A percentile compares a stretch with the other conserved stretches of the same genome.
These are phyloP conservation scores for Tulasnella sp. DNA, from an alignment of 768 basidiomycete genomes.

Conservation along the genomic window DNA sequence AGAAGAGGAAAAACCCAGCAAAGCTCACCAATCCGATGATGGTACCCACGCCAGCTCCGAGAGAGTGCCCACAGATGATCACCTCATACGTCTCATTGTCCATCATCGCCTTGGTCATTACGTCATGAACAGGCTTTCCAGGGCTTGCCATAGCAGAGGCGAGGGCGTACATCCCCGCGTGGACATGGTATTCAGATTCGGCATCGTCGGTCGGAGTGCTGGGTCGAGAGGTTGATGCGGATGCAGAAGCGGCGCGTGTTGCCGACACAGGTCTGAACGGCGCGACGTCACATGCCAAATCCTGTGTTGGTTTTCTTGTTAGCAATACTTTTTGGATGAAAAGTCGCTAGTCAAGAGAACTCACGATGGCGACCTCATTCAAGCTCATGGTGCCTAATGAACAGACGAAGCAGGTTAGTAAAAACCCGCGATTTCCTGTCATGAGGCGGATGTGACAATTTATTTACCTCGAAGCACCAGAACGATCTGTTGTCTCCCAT, in stretches of 20 bases:
- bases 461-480: slow-evolving; percentile 54
- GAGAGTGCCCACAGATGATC: slow-evolving; percentile 70
- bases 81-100: slow-evolving; percentile 64
- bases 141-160: slow-evolving; percentile 65
- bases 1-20: not conserved
- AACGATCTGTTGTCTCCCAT: slow-evolving; percentile 59
- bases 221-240: slow-evolving; percentile 35
- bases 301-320: slow-evolving; percentile 23
- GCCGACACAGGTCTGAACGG: slow-evolving; percentile 19
- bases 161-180: slow-evolving; percentile 72
- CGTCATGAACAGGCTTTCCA: slow-evolving; percentile 66
- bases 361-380: slow-evolving; percentile 64
- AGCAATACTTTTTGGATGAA: not conserved
- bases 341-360: not conserved
- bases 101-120: slow-evolving; percentile 56
- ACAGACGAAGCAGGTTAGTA: too few species aligned
- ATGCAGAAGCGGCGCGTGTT: not conserved
- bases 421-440: not conserved
- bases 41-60: slow-evolving; percentile 72
- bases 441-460: slow-evolving; percentile 17
- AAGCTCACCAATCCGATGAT: slow-evolving; percentile 55
- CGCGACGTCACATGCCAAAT: slow-evolving; percentile 69
- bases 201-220: slow-evolving; percentile 22
- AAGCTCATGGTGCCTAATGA: slow-evolving; percentile 66
- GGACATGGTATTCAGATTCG: slow-evolving; percentile 43